Base-by-base conservation (phyloP, 1,139 yeast species). In the Sugiyamaella castrensis region DNA sequence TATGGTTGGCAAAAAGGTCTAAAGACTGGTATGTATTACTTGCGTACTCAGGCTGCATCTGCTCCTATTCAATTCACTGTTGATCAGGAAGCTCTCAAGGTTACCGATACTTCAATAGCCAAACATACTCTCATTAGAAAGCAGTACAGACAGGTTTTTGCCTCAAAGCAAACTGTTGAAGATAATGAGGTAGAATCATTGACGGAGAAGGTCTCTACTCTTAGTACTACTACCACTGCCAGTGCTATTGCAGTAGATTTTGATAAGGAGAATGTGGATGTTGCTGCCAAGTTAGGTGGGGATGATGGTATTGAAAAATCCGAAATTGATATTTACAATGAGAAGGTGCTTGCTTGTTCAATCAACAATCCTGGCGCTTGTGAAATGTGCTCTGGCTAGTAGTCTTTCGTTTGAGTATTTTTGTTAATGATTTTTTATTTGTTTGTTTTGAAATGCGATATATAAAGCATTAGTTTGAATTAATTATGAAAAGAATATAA, bases 21-120 rank as follows among this genome's bases (percentile, higher is more conserved):
- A 66, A 92, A 92, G 77, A 92, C 98, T 4, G 98, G 98, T 54
- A 91, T 92, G 96, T 92, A 92, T 75, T 92, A 92, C 71, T 74
- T 92, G 66, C 80, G 98, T 67, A 91, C 98, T 5, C 94, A 86
- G 73, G 96, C 97, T 32, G 97, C 98, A 2, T 77, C 96, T 28
- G 83, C 92, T 46, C 96, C 98, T 30, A 91, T 91, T 59, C 95
- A 89, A 71, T 91, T 88, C 66, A 91, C 97, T 8, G 81, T 91
- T 41, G 95, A 87, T 64, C 76, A 77, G 57, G 72, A 72, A 56
- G 72, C 78, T 48, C 77, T 65, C 67, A 73, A 68, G 52, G 63
- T 58, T 43, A 61, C 55, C 27, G 71, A 71, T 48, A 52, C 52
- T 46, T 54, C 57, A 37, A 53, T 52, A 40, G 70, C 69, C 37